phyloP scores from a whole-genome alignment of 768 basidiomycete species.

The Pisolithus microcarpus region DNA sequence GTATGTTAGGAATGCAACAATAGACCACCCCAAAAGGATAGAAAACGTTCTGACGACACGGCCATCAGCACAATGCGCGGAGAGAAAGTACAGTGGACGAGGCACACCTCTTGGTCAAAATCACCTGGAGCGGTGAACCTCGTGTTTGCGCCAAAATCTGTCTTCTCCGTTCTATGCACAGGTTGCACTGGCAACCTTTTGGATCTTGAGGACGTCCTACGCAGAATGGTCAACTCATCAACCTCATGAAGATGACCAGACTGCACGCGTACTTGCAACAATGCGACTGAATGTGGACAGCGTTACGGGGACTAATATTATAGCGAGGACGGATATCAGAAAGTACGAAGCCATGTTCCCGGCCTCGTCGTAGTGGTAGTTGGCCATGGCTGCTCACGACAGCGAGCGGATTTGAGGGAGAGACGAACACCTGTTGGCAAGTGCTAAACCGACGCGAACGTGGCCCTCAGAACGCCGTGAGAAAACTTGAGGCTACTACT shows the following conservation, averaged over 20 bases:
- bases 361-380: slow-evolving; percentile 80
- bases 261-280: slow-evolving; percentile 37
- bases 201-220: slow-evolving; percentile 28
- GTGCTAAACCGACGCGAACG: too few species aligned
- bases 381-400: slow-evolving; percentile 47
- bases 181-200: slow-evolving; percentile 53
- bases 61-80: background rate
- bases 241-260: too few species aligned
- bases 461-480: too few species aligned
- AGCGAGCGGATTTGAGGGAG: too few species aligned
- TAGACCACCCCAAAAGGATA: slow-evolving; percentile 64
- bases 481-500: too few species aligned
- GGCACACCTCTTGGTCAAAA: slow-evolving; percentile 45
- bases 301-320: slow-evolving; percentile 77
- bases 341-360: slow-evolving; percentile 89
- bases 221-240: slow-evolving; percentile 7
- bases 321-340: slow-evolving; percentile 79
- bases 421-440: too few species aligned
- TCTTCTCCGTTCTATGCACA: slow-evolving; percentile 51
- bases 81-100: background rate
- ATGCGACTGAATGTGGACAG: slow-evolving; percentile 37
- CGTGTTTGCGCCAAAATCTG: slow-evolving; percentile 35
- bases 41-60: slow-evolving; percentile 45
- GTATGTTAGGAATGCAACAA: slow-evolving; percentile 63
- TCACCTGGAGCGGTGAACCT: slow-evolving; percentile 44